Evolutionary conservation across 2,329 filamentous ascomycete genomes (phyloP).

Genomic region (Trichoderma oligosporum): DNA sequence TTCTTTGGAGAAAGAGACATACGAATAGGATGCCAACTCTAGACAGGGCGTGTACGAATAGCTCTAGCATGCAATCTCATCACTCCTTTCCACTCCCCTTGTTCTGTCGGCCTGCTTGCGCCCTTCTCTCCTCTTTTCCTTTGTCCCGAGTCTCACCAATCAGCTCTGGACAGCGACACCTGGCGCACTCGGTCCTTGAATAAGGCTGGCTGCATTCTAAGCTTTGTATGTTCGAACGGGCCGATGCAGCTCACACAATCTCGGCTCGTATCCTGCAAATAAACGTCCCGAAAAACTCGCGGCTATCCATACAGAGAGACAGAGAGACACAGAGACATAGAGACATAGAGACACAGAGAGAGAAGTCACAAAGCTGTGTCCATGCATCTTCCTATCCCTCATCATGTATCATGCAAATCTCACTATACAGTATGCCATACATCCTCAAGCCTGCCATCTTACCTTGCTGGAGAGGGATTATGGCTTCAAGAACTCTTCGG

Average conservation of each 20-base stretch:
- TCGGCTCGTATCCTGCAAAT: slow-evolving; percentile 3
- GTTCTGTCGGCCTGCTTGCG: not conserved
- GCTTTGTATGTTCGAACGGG: not conserved
- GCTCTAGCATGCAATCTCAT: not conserved
- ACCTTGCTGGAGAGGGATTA: too few relatives aligned
- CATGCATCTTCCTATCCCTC: not conserved
- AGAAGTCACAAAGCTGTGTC: not conserved
- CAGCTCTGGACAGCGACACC: not conserved
- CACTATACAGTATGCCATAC: not conserved
- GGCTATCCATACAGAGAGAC: not conserved
- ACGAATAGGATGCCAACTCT: not conserved
- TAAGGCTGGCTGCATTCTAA: not conserved
- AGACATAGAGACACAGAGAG: not conserved
- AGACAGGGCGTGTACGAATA: not conserved
- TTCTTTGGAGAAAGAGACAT: too few relatives aligned
- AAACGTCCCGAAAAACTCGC: not conserved
- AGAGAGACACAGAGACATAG: not conserved
- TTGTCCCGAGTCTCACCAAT: not conserved
- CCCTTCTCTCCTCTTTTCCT: not conserved
- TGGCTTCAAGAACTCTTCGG: not conserved
- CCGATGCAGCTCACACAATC: not conserved
- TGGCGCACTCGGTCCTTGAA: not conserved
- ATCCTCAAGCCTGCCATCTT: not conserved
- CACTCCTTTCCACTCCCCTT: not conserved
- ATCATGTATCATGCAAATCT: not conserved